Base-by-base conservation (phyloP, 2,329 filamentous ascomycete genomes). In the Allantophomopsis cytisporea region DNA sequence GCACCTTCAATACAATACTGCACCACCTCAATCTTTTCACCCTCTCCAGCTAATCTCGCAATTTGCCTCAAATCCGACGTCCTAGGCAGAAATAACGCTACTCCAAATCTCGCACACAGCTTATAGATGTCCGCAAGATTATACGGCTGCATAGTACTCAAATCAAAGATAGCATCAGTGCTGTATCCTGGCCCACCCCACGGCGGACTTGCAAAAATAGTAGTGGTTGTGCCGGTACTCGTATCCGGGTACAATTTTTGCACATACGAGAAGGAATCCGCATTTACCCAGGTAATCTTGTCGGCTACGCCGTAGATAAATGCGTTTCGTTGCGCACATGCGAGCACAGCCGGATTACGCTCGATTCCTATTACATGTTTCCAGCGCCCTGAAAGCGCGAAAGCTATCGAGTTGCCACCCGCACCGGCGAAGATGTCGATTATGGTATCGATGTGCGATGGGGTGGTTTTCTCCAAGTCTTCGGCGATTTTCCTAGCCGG, bases 351-450 rank as follows among this genome's bases (percentile, higher is more conserved):
- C 3, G 78, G 66, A 52, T 96, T 80, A 50, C 80, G 83, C 61
- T 98, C 91, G 49, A 98, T 81, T 33, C 83, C 86, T 55, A 96
- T 86, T 46, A 98, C 75, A 46, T 76, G 79, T 38, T 78, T 73
- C 83, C 86, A 98, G 46, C 78, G 75, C 15, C 71, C 76, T 1
- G 80, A 84, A 8, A 79, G 71, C 14, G 91, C 89, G 50, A 98
- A 93, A n/a, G 88, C 86, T 50, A 98, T 96, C 17, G 82, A 76
- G 57, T 98, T 98, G 40, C 88, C 91, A 31, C 93, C 91, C 1
- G 84, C 87, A 34, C 91, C 91, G 20, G 80, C 84, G 60, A 98
- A 98, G 35, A 83, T 74, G 58, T 98, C 91, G 43, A 98, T 76
- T 31, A 98, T 64, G 38, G 46, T 40, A 31, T 43, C 44, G 43